These are phyloP conservation scores for Curvularia eragrostidis DNA, from an alignment of 2,329 filamentous ascomycete species.

Conservation along the genomic window DNA sequence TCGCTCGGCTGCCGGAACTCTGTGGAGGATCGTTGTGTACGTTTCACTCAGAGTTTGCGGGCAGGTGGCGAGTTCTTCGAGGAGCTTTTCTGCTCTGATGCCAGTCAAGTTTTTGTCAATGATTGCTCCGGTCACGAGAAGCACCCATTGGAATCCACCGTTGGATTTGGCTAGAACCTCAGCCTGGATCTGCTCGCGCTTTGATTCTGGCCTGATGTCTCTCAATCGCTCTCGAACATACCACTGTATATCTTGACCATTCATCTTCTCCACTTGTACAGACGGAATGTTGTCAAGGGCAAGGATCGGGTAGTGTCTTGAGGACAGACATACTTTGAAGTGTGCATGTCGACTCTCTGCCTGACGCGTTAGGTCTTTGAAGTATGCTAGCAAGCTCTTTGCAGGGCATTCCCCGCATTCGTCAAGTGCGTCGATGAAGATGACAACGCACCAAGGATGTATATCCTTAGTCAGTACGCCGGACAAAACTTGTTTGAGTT, in stretches of 20 bases:
- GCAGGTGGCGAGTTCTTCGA: neutral
- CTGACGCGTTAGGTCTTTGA: constrained; percentile 5
- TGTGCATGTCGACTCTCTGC: constrained; percentile 7
- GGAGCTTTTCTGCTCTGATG: neutral
- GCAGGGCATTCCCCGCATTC: constrained; percentile 20
- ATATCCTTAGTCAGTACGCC: constrained; percentile 3
- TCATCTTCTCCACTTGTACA: constrained; percentile 33
- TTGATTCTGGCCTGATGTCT: constrained; percentile 8
- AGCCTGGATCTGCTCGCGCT: constrained; percentile 13
- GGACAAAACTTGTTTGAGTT: constrained; percentile 22
- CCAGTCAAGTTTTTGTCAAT: constrained; percentile 10
- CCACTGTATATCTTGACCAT: constrained; percentile 44
- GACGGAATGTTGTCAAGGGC: constrained; percentile 41
- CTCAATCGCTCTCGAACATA: constrained; percentile 8
- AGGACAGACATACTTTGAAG: constrained; percentile 55
- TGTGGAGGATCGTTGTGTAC: neutral
- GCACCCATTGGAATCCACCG: constrained; percentile 17
- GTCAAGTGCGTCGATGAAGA: constrained; percentile 22
- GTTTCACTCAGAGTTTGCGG: neutral
- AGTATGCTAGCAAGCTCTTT: constrained; percentile 19
- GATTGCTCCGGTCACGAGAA: constrained; percentile 13
- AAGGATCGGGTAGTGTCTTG: constrained; percentile 57
- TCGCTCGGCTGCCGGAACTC: neutral
- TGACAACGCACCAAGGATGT: constrained; percentile 11
- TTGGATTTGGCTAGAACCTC: constrained; percentile 13